phyloP scores from a whole-genome alignment of 306 rosid species.

The Castanea sativa region DNA sequence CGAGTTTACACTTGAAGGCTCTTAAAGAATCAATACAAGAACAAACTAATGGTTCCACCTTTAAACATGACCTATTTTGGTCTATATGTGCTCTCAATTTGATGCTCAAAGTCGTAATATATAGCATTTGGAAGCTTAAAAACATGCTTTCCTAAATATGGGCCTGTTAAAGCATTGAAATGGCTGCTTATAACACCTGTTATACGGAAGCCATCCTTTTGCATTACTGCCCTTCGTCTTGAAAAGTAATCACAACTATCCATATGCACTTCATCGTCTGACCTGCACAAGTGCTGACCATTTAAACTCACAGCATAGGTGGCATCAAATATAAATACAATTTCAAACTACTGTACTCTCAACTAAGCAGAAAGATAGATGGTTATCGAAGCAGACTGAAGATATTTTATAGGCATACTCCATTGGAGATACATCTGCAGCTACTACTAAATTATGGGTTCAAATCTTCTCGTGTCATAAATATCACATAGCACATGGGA shows the following conservation, averaged over 20 bases:
- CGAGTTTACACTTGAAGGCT: not conserved
- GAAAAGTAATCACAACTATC: slow-evolving; percentile 45
- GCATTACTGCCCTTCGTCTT: slow-evolving; percentile 40
- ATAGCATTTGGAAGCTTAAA: slow-evolving; percentile 64
- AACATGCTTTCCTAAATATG: slow-evolving; percentile 28
- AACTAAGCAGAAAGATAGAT: slow-evolving; percentile 1
- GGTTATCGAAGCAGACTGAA: not conserved
- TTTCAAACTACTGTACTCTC: not conserved
- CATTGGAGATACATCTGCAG: not conserved
- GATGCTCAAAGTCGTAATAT: slow-evolving; percentile 39
- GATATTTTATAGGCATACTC: not conserved
- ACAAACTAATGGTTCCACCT: slow-evolving; percentile 1
- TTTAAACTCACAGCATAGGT: not conserved
- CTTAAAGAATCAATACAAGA: not conserved
- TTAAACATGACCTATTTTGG: slow-evolving; percentile 1
- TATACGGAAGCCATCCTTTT: slow-evolving; percentile 46
- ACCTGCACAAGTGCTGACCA: slow-evolving; percentile 45
- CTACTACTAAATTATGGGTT: too few relatives aligned
- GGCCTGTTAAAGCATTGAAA: slow-evolving; percentile 44
- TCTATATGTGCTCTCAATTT: slow-evolving; percentile 8
- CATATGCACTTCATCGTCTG: slow-evolving; percentile 46
- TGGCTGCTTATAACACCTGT: slow-evolving; percentile 57
- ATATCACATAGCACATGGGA: too few relatives aligned
- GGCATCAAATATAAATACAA: slow-evolving; percentile 2
- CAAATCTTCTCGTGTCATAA: too few relatives aligned